Base-by-base conservation (phyloP, 2,329 filamentous ascomycete species). In the Penicillium sp. region DNA sequence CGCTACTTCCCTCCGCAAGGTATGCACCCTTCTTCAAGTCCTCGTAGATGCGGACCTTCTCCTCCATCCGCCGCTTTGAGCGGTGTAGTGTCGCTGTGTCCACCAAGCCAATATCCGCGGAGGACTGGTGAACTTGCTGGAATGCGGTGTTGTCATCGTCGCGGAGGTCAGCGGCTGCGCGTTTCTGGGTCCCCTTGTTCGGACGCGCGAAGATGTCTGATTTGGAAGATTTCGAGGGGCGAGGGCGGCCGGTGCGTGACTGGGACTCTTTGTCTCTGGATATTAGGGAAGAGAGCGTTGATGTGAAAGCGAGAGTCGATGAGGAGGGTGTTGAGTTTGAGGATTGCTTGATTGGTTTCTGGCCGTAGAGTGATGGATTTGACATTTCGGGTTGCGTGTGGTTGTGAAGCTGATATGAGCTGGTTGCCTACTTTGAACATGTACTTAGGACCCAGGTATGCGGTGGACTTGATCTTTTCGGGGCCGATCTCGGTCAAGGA, bases 11-110 rank as follows among this genome's bases (percentile, higher is more conserved):
- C 1, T 66, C 73, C 2, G 85, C 82, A n/a, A 91, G 82, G 76
- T 91, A 89, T 72, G 96, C 90, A n/a, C 94, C 93, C 38, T 91
- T 86, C 78, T 96, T 96, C 87, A 99, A 90, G 44, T 91, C 91
- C 7, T 91, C 89, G 77, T 99, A 99, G 2, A 95, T 79, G 5
- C 91, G 86, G 3, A 91, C 92, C 78, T 99, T 99, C 79, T 93
- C 90, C 73, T 96, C 89, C 89, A 99, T 91, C 72, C 89, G 91
- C 67, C 89, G 86, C 75, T 89, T 90, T 23, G 91, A 90, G 60
- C 90, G 87, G 81, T 86, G 81, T 73, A 86, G 81, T 19, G 83
- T 79, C 9, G 80, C 81, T 15, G 83, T 80, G 67, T 91, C 88
- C 30, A 90, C 79, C 13, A 74, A 76, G 11, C 85, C 90, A 60